A percentile compares a stretch with the other conserved stretches of the same genome.
These are phyloP conservation scores for Aspergillus sp. DNA, from an alignment of 2,329 filamentous ascomycete species.

Conservation along the genomic window DNA sequence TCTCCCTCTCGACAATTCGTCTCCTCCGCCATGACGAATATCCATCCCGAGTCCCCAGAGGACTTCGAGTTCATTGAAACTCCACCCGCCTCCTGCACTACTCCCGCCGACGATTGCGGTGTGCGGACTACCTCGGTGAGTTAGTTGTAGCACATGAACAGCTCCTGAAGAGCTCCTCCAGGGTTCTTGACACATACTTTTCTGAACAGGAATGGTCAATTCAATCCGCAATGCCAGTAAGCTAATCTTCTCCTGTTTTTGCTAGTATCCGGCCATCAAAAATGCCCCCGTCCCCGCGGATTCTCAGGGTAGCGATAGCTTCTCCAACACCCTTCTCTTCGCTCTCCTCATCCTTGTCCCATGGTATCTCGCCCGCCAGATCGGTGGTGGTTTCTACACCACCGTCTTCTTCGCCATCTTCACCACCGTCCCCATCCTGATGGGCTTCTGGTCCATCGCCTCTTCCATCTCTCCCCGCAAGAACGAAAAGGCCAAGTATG, in stretches of 20 bases:
- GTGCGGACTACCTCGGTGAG: conserved; percentile 64
- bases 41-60: conserved; percentile 48
- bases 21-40: conserved; percentile 40
- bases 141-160: conserved; percentile 26
- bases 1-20: conserved; percentile 32
- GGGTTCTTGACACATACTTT: not conserved
- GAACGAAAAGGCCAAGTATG: conserved; percentile 87
- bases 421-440: conserved; percentile 75
- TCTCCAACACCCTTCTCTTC: conserved; percentile 80
- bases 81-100: conserved; percentile 57
- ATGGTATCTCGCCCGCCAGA: conserved; percentile 76
- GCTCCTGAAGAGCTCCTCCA: not conserved
- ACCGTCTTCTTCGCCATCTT: conserved; percentile 82
- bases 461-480: conserved; percentile 83
- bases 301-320: conserved; percentile 77
- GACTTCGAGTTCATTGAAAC: conserved; percentile 61
- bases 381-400: conserved; percentile 84
- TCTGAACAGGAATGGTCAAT: not conserved
- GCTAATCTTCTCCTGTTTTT: conserved; percentile 19
- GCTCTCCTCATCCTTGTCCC: conserved; percentile 71
- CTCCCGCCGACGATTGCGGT: conserved; percentile 58
- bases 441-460: conserved; percentile 76
- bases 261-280: conserved; percentile 81
- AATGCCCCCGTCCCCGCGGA: conserved; percentile 94
- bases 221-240: not conserved